Base-by-base conservation (phyloP, 2,329 filamentous ascomycete species). In the Cercospora canescens region DNA sequence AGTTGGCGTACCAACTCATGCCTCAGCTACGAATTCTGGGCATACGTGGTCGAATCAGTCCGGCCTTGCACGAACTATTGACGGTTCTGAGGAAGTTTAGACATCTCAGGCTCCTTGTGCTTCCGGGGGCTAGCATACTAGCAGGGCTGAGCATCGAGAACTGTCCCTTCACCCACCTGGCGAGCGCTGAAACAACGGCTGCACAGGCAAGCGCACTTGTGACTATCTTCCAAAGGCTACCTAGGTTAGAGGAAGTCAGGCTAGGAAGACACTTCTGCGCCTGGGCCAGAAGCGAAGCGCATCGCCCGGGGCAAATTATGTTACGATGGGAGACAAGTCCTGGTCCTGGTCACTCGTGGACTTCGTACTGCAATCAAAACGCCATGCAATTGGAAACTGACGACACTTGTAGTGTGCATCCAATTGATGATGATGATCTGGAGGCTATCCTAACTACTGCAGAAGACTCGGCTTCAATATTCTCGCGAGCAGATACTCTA, bases 381-480 rank as follows among this genome's bases (percentile, higher is more conserved):
- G 35, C 16, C 11, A 35, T 35, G 16, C 3, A 35, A 34, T 3
- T 11, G 30, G 52, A 56, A n/a, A 21, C 16, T 6, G 52, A 30
- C 24, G 37, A 45, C 39, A 21, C 26, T 28, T 45, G 26, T 11
- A 60, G 57, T 60, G 18, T 41, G 57, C 39, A 45, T 28, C 14
- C 12, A 16, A 16, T 32, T 12, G 58, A 52, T 4, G 59, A 52
- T 4, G 59, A 61, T 28, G 59, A 52, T 30, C 5, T 52, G 7
- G 59, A 50, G 24, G 24, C 39, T 12, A 52, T 61, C 4, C 21
- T 52, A 6, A 52, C 59, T 30, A 35, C 41, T 5, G 28, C 28
- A 14, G 59, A 61, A 26, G 59, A 61, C 21, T 60, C 57, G 35
- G 59, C 59, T 48, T 61, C 59, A 12, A 61, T 61, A 28, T 61